Conservation (phyloP, 2,329 filamentous ascomycete species). For the Exophiala calicioides region DNA sequence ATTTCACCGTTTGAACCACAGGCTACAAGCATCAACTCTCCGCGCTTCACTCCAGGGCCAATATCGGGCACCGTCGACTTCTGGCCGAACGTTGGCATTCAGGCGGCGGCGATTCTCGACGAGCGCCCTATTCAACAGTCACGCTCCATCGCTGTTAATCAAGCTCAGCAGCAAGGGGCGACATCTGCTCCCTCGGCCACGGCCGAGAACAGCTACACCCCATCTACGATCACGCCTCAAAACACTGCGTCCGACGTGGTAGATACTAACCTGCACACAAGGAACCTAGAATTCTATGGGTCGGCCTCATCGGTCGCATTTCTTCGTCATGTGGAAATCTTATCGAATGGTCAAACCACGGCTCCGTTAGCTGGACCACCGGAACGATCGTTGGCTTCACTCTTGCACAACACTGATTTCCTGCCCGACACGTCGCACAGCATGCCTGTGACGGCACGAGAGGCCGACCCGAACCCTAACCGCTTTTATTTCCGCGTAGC, state of each 20-base stretch:
- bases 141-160: not conserved
- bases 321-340: conserved; percentile 38
- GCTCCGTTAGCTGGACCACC: conserved; percentile 23
- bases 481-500: conserved; percentile 49
- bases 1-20: conserved; percentile 1
- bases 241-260: conserved; percentile 41
- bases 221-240: not conserved
- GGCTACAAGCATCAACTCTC: no score
- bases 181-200: not conserved
- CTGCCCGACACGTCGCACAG: conserved; percentile 31
- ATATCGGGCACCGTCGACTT: conserved; percentile 3
- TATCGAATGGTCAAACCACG: conserved; percentile 36
- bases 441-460: conserved; percentile 26
- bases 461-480: conserved; percentile 29
- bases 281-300: conserved; percentile 51
- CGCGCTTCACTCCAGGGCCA: not conserved
- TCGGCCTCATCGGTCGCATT: conserved; percentile 51
- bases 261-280: conserved; percentile 49
- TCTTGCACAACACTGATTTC: conserved; percentile 50
- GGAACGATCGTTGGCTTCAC: conserved; percentile 46
- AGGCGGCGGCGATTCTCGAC: not conserved
- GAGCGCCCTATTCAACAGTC: not conserved
- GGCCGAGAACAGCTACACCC: conserved; percentile 1
- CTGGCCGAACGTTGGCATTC: not conserved
- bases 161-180: not conserved